Evolutionary conservation across 768 basidiomycete species (phyloP).

Genomic region (Rhizopogon roseolus): DNA sequence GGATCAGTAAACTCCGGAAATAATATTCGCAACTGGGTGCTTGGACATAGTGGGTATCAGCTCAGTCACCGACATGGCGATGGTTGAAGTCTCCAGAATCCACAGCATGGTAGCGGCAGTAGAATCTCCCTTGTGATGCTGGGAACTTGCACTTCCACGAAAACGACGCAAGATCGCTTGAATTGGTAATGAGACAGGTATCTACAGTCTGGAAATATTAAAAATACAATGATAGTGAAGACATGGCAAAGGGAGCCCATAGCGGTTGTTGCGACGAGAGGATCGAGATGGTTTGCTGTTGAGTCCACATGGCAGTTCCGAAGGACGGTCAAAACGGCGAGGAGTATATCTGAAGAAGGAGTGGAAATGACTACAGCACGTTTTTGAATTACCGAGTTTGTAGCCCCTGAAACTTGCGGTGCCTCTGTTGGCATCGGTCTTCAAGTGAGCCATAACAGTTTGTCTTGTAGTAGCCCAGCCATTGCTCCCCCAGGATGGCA

Average conservation of each 20-base stretch:
- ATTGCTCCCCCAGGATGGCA: slow-evolving; percentile 13
- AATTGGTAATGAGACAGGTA: neutral
- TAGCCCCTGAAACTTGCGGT: too few species aligned
- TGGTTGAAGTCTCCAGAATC: slow-evolving; percentile 10
- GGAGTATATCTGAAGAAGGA: neutral
- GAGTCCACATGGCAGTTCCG: neutral
- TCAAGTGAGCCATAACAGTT: neutral
- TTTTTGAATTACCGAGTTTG: too few species aligned
- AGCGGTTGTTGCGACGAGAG: slow-evolving; percentile 1
- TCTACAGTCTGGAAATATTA: neutral
- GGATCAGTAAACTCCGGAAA: neutral
- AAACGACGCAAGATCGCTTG: too few species aligned
- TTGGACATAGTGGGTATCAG: slow-evolving; percentile 1
- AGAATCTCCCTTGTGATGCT: too few species aligned
- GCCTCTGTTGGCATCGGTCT: too few species aligned
- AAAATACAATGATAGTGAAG: neutral
- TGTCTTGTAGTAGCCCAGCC: slow-evolving; percentile 1
- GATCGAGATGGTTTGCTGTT: slow-evolving; percentile 1
- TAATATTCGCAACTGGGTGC: too few species aligned
- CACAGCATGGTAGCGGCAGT: neutral
- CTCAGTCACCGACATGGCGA: neutral
- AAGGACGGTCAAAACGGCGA: too few species aligned
- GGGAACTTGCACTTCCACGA: neutral
- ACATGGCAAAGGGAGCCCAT: neutral
- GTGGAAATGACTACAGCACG: neutral